phyloP scores from a whole-genome alignment of 768 basidiomycete genomes.

The Clitopilus hobsonii region DNA sequence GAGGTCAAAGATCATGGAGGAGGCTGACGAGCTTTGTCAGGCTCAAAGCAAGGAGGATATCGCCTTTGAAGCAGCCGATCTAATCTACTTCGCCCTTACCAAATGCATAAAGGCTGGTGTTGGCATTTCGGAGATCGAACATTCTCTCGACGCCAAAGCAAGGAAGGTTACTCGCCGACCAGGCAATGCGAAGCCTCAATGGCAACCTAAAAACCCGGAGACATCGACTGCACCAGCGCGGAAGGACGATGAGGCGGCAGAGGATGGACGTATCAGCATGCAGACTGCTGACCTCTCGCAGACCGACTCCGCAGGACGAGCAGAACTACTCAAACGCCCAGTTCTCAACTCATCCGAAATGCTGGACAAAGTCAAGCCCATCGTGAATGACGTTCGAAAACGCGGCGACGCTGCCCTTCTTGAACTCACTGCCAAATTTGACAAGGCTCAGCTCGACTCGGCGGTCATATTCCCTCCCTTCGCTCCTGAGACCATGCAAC shows the following conservation, averaged over 20 bases:
- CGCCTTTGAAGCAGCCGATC: constrained; percentile 93
- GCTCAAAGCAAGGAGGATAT: constrained; percentile 76
- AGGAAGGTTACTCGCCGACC: constrained; percentile 80
- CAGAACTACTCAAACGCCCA: constrained; percentile 76
- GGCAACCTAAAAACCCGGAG: constrained; percentile 32
- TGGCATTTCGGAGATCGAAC: constrained; percentile 76
- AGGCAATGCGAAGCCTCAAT: constrained; percentile 91
- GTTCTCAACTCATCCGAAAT: constrained; percentile 85
- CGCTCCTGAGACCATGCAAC: constrained; percentile 51
- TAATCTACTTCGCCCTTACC: constrained; percentile 87
- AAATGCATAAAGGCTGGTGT: constrained; percentile 85
- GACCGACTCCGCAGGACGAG: constrained; percentile 47
- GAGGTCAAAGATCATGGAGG: constrained; percentile 94
- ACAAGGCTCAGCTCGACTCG: constrained; percentile 67
- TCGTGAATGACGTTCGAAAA: constrained; percentile 80
- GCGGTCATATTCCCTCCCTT: constrained; percentile 81
- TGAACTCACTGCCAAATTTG: constrained; percentile 90
- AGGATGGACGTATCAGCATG: constrained; percentile 65
- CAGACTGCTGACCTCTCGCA: constrained; percentile 59
- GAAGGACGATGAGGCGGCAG: constrained; percentile 11
- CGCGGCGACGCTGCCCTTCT: constrained; percentile 85
- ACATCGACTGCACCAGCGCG: constrained; percentile 14
- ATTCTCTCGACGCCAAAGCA: constrained; percentile 79
- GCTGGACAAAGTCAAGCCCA: constrained; percentile 91
- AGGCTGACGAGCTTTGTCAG: constrained; percentile 93